Evolutionary conservation across 2,329 filamentous ascomycete species (phyloP).

Genomic region (Metarhizium robertsii): DNA sequence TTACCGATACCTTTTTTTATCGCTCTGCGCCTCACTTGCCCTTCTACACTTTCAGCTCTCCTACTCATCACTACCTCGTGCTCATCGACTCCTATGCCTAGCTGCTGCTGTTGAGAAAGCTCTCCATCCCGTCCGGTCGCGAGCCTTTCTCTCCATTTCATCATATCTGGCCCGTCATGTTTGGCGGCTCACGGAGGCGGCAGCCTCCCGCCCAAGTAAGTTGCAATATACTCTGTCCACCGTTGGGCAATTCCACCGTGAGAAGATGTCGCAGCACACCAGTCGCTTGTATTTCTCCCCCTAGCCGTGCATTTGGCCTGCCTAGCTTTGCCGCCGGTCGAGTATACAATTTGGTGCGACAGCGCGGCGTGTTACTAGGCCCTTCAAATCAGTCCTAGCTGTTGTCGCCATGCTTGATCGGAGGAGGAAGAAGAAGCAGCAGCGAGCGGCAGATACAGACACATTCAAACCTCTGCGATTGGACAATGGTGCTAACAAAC

Average conservation of each 20-base stretch:
- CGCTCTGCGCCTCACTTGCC: neutral
- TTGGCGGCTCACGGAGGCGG: conserved; percentile 40
- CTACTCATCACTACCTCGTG: conserved; percentile 1
- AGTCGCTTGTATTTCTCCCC: too few relatives aligned
- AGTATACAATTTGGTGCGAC: too few relatives aligned
- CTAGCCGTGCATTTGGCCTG: too few relatives aligned
- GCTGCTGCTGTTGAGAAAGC: conserved; percentile 10
- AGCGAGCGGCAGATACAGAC: neutral
- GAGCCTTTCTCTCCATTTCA: neutral
- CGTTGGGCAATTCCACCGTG: neutral
- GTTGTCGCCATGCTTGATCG: too few relatives aligned
- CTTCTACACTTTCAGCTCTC: neutral
- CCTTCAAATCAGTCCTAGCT: too few relatives aligned
- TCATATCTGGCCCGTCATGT: conserved; percentile 27
- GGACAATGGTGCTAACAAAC: neutral
- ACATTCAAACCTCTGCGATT: neutral
- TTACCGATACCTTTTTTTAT: neutral
- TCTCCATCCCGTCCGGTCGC: conserved; percentile 1
- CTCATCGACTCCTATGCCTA: conserved; percentile 5
- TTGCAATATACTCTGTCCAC: neutral
- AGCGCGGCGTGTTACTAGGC: too few relatives aligned
- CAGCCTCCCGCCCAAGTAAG: conserved; percentile 40
- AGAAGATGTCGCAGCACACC: neutral
- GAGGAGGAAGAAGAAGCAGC: too few relatives aligned
- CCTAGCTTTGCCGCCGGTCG: too few relatives aligned